Evolutionary conservation across 257 asterid genomes (phyloP), one percentile per base, ranked within the genome.

Genomic region (Rubia yunnanensis): DNA sequence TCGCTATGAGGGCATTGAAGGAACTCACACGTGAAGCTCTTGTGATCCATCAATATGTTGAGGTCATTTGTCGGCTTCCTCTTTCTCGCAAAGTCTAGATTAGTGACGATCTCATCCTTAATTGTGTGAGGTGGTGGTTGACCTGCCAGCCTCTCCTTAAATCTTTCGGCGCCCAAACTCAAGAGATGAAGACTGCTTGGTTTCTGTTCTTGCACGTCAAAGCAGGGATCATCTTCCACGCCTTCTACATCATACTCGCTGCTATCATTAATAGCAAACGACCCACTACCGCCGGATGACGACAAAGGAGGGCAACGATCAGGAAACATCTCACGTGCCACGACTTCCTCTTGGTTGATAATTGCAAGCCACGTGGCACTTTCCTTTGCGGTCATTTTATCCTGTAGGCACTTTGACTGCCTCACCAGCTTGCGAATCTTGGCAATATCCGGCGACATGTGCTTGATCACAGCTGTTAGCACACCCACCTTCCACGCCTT

Each of bases 401-500:
- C 96, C 77, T 91, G 96, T 78, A 91, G 68, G 65, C 97, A 91
- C 82, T 91, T 91, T 0, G 96, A 88, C 71, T 87, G 95, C 74
- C 95, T 70, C 3, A 91, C 96, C 1, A 90, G 88, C 82, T 88
- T 91, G 60, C 95, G 80, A 8, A 91, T 91, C 81, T 88, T 91
- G 1, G 92, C 89, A 54, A 91, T 83, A 76, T 91, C 92, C 1
- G 96, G 97, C 9, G 81, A 88, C 79, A 90, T 80, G 46, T 91
- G 96, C 74, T 91, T 91, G 80, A 91, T 91, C 23, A 91, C 97
- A 0, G 96, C 95, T 0, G 97, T 91, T 27, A 91, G 76, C 39
- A 91, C 96, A 0, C 95, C 96, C 15, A 90, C 97, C 66, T 90
- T 90, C 89, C 89, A 90, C 0, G 86, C 94, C 76, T 89, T 90